Evolutionary conservation across 2,329 filamentous ascomycete genomes (phyloP).

Genomic region (Trichothecium roseum): DNA sequence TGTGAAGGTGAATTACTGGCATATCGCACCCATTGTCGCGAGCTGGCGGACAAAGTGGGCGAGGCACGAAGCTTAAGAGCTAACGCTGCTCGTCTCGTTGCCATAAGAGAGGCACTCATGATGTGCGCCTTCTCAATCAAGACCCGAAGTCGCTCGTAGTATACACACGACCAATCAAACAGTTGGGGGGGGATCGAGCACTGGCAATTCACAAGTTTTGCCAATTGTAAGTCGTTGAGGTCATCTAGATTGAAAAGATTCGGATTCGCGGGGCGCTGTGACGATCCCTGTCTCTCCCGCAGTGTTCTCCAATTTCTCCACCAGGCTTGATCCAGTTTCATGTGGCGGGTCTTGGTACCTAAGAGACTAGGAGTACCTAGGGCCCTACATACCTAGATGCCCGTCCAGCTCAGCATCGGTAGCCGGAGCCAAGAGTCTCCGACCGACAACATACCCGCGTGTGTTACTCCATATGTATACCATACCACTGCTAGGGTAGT

Average conservation of each 20-base stretch:
- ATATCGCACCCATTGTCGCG: slow-evolving; percentile 19
- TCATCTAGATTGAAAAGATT: slow-evolving; percentile 4
- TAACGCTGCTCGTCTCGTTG: slow-evolving; percentile 15
- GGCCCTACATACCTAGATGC: not conserved
- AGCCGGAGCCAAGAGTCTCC: slow-evolving; percentile 14
- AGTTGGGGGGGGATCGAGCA: too few relatives aligned
- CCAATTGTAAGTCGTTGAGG: slow-evolving; percentile 1
- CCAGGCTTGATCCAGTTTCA: not conserved
- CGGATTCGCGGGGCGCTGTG: slow-evolving; percentile 1
- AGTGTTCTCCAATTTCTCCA: not conserved
- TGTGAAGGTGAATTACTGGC: slow-evolving; percentile 12
- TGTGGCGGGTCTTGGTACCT: not conserved
- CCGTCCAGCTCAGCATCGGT: slow-evolving; percentile 11
- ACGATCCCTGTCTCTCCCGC: not conserved
- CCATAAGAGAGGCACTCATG: slow-evolving; percentile 20
- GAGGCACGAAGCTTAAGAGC: slow-evolving; percentile 12
- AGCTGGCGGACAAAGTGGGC: slow-evolving; percentile 10
- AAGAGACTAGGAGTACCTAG: not conserved
- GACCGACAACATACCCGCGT: too few relatives aligned
- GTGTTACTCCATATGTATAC: too few relatives aligned
- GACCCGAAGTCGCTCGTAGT: not conserved
- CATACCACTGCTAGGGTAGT: too few relatives aligned
- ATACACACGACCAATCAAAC: not conserved
- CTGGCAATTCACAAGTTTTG: too few relatives aligned
- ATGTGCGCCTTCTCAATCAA: slow-evolving; percentile 1